phyloP scores from a whole-genome alignment of 148 eudicot species.

The Rhododendron ferrugineum region DNA sequence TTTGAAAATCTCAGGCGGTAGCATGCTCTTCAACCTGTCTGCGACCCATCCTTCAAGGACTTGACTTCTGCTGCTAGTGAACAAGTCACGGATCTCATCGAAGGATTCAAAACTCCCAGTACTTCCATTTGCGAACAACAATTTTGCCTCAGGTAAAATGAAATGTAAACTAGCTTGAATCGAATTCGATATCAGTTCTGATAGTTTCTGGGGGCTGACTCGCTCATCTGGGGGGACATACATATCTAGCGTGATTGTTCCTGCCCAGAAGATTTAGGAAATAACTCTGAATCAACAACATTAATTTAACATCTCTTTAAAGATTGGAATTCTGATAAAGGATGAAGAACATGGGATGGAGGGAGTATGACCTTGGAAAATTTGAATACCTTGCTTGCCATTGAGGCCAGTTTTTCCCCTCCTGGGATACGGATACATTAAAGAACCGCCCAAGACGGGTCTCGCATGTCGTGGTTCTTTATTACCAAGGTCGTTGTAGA shows the following conservation, averaged over 20 bases:
- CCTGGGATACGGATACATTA: slow-evolving; percentile 55
- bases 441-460: slow-evolving; percentile 44
- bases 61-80: slow-evolving; percentile 2
- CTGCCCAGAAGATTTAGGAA: not conserved
- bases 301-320: not conserved
- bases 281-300: not conserved
- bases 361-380: not conserved
- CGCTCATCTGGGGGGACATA: slow-evolving; percentile 23
- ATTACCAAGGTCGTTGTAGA: slow-evolving; percentile 52
- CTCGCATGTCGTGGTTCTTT: slow-evolving; percentile 20
- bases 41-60: slow-evolving; percentile 12
- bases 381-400: slow-evolving; percentile 28
- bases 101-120: slow-evolving; percentile 15
- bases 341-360: not conserved
- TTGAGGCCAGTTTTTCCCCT: slow-evolving; percentile 54
- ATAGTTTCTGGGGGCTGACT: slow-evolving; percentile 18
- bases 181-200: slow-evolving; percentile 12
- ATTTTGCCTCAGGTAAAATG: slow-evolving; percentile 14
- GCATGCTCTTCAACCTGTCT: slow-evolving; percentile 12
- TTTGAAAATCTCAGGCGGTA: slow-evolving; percentile 11
- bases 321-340: not conserved
- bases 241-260: slow-evolving; percentile 1
- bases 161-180: slow-evolving; percentile 17
- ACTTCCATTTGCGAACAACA: not conserved
- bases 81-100: slow-evolving; percentile 14